These are phyloP conservation scores for Pythium aristosporum DNA, from an alignment of 352 stramenopile genomes.

Conservation along the genomic window DNA sequence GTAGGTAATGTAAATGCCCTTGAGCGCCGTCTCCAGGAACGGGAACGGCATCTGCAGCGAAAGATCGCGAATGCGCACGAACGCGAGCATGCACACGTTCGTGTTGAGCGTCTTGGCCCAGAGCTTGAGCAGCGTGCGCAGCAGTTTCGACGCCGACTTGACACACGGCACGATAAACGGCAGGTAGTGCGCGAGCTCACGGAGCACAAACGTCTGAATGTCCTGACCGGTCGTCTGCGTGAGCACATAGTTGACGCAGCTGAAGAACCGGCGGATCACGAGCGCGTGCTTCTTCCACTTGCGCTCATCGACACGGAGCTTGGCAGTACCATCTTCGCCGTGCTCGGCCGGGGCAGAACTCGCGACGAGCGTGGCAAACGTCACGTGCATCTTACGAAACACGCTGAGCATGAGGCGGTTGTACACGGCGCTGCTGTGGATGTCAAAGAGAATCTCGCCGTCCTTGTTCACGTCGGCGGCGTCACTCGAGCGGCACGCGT, in stretches of 20 bases:
- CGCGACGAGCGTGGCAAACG: constrained; percentile 81
- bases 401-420: constrained; percentile 95
- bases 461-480: constrained; percentile 64
- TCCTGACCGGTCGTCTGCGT: constrained; percentile 80
- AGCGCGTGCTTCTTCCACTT: constrained; percentile 81
- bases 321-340: constrained; percentile 32
- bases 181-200: constrained; percentile 77
- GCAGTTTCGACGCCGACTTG: constrained; percentile 63
- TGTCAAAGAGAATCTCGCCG: constrained; percentile 87
- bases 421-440: constrained; percentile 93
- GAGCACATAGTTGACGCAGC: constrained; percentile 91
- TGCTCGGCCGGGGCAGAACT: constrained; percentile 7
- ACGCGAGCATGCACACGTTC: constrained; percentile 90
- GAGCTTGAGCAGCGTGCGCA: constrained; percentile 87
- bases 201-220: constrained; percentile 82
- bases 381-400: constrained; percentile 87
- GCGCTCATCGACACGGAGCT: constrained; percentile 64
- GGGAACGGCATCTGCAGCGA: constrained; percentile 94
- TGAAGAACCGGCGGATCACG: constrained; percentile 91
- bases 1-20: constrained; percentile 96
- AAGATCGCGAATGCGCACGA: constrained; percentile 95
- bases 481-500: constrained; percentile 92
- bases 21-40: constrained; percentile 95
- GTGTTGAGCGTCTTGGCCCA: constrained; percentile 82
- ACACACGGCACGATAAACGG: constrained; percentile 62